These are phyloP conservation scores for Dryas octopetala DNA, from an alignment of 306 rosid genomes.

Conservation along the genomic window DNA sequence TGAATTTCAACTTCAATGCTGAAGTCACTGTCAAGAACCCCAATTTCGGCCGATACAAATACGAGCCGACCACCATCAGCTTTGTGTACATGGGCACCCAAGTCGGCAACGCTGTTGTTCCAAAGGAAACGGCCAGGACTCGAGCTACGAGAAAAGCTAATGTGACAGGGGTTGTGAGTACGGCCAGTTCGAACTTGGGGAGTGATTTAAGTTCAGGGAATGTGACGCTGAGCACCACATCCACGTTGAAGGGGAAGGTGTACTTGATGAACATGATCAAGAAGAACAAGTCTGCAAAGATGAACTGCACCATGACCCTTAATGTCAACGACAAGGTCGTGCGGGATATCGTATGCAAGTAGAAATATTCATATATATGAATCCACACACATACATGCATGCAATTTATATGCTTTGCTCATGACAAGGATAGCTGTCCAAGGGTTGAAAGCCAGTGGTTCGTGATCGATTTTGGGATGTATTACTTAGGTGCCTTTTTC, in stretches of 20 bases:
- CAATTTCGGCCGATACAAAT: conserved; percentile 22
- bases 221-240: conserved; percentile 10
- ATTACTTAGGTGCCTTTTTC: background rate
- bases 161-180: background rate
- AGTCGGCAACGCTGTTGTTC: conserved; percentile 13
- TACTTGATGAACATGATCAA: conserved; percentile 24
- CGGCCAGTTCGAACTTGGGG: background rate
- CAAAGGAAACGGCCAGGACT: conserved; percentile 15
- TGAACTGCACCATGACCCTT: conserved; percentile 21
- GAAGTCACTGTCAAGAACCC: conserved; percentile 18
- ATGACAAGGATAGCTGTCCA: no score
- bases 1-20: background rate
- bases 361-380: background rate
- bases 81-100: background rate
- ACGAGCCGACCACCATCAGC: background rate
- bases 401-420: background rate
- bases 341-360: conserved; percentile 20
- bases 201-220: conserved; percentile 9
- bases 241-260: conserved; percentile 21
- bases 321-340: conserved; percentile 2
- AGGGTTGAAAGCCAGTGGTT: no score
- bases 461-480: background rate
- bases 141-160: conserved; percentile 20
- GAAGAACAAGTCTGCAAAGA: conserved; percentile 21
- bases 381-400: no score